These are phyloP conservation scores for Paecilomyces variotii DNA, from an alignment of 2,329 filamentous ascomycete species.

Conservation along the genomic window DNA sequence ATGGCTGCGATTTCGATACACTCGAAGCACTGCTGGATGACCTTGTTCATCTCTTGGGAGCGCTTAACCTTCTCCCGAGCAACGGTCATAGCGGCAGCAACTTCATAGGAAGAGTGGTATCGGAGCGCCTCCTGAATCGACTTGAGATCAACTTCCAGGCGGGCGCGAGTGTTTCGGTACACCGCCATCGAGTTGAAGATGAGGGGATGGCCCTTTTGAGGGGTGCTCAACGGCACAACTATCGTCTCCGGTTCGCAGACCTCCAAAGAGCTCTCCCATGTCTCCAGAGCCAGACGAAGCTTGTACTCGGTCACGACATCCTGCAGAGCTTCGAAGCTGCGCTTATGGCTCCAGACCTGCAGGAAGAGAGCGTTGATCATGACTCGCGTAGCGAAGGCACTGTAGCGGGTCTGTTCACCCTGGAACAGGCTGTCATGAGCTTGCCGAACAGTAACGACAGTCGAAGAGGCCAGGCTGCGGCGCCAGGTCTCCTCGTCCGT, in stretches of 20 bases:
- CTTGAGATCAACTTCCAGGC: slow-evolving; percentile 92
- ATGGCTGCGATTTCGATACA: slow-evolving; percentile 93
- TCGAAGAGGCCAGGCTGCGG: slow-evolving; percentile 63
- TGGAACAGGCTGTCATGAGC: slow-evolving; percentile 95
- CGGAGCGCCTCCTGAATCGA: slow-evolving; percentile 90
- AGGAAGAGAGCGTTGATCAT: slow-evolving; percentile 99
- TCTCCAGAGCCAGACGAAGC: slow-evolving; percentile 86
- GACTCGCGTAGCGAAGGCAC: slow-evolving; percentile 90
- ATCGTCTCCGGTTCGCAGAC: slow-evolving; percentile 87
- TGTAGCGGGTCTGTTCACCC: slow-evolving; percentile 83
- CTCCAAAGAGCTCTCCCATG: slow-evolving; percentile 96
- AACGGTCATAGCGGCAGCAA: slow-evolving; percentile 91
- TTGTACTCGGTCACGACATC: slow-evolving; percentile 98
- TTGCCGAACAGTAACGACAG: slow-evolving; percentile 79
- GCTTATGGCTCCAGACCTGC: slow-evolving; percentile 98
- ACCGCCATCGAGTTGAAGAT: slow-evolving; percentile 98
- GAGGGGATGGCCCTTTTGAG: slow-evolving; percentile 89
- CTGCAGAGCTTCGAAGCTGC: slow-evolving; percentile 92
- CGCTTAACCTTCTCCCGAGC: slow-evolving; percentile 91
- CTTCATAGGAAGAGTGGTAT: slow-evolving; percentile 95
- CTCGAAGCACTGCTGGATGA: slow-evolving; percentile 95
- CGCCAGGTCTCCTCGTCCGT: slow-evolving; percentile 76
- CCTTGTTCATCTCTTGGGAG: slow-evolving; percentile 95
- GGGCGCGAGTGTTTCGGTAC: slow-evolving; percentile 86
- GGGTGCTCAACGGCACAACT: slow-evolving; percentile 80